Percentiles rank a stretch among this genome's conserved stretches.
Conservation (phyloP, 2,329 filamentous ascomycete genomes). For the Diplodia intermedia region DNA sequence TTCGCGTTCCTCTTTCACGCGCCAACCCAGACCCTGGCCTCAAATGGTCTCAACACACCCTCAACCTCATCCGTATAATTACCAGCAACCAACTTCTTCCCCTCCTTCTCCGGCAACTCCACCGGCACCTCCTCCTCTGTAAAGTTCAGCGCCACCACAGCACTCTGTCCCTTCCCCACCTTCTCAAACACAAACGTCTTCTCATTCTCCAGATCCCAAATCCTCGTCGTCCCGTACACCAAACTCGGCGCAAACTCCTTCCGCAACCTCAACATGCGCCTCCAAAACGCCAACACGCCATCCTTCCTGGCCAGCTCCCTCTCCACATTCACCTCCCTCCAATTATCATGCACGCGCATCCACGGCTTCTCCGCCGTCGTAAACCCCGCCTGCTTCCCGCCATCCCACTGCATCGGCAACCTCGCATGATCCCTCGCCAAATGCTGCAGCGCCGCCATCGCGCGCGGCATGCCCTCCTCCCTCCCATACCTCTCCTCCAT, state of each 20-base stretch:
- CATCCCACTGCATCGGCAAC: slow-evolving; percentile 73
- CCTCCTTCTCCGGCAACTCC: slow-evolving; percentile 27
- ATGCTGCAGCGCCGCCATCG: slow-evolving; percentile 60
- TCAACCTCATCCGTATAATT: slow-evolving; percentile 41
- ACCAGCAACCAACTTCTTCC: slow-evolving; percentile 55
- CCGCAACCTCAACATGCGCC: slow-evolving; percentile 63
- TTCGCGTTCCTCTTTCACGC: neutral
- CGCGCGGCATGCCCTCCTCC: slow-evolving; percentile 39
- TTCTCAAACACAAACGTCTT: slow-evolving; percentile 59
- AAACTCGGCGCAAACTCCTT: slow-evolving; percentile 68
- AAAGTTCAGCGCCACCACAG: slow-evolving; percentile 51
- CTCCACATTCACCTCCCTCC: slow-evolving; percentile 66
- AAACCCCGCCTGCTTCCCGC: slow-evolving; percentile 65
- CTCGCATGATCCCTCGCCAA: slow-evolving; percentile 71
- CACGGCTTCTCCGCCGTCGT: slow-evolving; percentile 61
- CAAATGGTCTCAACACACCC: slow-evolving; percentile 43
- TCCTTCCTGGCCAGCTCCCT: slow-evolving; percentile 56
- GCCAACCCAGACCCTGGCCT: slow-evolving; percentile 44
- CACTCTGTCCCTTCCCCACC: slow-evolving; percentile 46
- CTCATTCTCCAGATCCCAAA: slow-evolving; percentile 60
- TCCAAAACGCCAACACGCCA: slow-evolving; percentile 69
- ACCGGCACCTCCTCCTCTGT: slow-evolving; percentile 38
- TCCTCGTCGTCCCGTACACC: slow-evolving; percentile 70
- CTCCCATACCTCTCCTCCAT: slow-evolving; percentile 30
- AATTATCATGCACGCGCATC: slow-evolving; percentile 67